Conservation (phyloP, 2,329 filamentous ascomycete species). For the Aaosphaeria pasadenensis region DNA sequence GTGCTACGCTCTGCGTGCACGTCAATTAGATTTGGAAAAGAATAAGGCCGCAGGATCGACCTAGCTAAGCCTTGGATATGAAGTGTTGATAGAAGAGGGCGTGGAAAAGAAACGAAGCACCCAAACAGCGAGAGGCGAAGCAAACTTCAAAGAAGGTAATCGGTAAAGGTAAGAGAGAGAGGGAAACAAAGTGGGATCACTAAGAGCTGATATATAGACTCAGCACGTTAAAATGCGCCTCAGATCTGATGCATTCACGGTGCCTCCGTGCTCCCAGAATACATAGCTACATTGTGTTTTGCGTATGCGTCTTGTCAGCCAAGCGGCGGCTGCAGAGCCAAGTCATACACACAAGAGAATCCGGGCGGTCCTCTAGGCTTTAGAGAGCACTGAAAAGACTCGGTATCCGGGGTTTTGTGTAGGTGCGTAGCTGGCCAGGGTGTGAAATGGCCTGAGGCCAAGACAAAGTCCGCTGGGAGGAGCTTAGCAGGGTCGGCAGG, state of each 20-base stretch:
- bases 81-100: slow-evolving; percentile 2
- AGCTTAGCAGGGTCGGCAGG: slow-evolving; percentile 8
- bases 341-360: slow-evolving; percentile 20
- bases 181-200: slow-evolving; percentile 2
- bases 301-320: slow-evolving; percentile 8
- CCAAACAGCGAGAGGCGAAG: slow-evolving; percentile 11
- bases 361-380: slow-evolving; percentile 6
- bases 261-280: neutral
- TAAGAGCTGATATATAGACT: slow-evolving; percentile 7
- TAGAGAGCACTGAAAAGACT: slow-evolving; percentile 1
- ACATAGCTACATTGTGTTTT: neutral
- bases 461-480: slow-evolving; percentile 10
- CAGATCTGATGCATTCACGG: slow-evolving; percentile 4
- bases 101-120: neutral
- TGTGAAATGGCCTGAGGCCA: slow-evolving; percentile 10
- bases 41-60: slow-evolving; percentile 5
- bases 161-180: slow-evolving; percentile 1
- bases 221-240: slow-evolving; percentile 1
- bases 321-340: slow-evolving; percentile 18
- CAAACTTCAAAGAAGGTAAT: neutral
- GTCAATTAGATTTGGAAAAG: neutral
- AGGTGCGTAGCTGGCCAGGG: slow-evolving; percentile 2
- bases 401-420: neutral
- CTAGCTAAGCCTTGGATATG: slow-evolving; percentile 4
- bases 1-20: slow-evolving; percentile 5